Base-by-base conservation (phyloP, 257 asterid genomes). In the Solanum microdontum region DNA sequence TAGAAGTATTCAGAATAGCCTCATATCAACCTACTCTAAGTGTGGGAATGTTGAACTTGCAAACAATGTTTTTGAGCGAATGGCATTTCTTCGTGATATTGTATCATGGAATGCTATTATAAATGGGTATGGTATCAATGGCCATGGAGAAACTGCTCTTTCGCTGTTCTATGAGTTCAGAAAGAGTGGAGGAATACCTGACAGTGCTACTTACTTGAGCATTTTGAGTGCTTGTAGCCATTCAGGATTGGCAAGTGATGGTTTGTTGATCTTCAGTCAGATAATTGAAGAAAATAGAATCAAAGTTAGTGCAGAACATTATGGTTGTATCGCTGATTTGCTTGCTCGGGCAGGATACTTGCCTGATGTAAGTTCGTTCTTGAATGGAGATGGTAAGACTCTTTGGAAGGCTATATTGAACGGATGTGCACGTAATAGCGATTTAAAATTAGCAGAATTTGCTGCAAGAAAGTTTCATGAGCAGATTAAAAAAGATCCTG, bases 51-150 rank as follows among this genome's bases (percentile, higher is more conserved):
- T 68, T 26, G 88, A 76, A 85, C 83, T 48, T 19, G 90, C 90
- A 33, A 73, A 43, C 33, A 60, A 37, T 64, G 73, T 88, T 76
- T 88, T 88, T 23, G 12, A 58, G 86, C 74, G 13, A 60, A 88
- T 77, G 90, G 62, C 34, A 66, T 45, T 26, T 85, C 82, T 88
- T 51, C 34, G 88, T 32, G 48, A 88, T 85, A 64, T 24, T 74
- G 66, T 85, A 36, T 74, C 90, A 28, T 88, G 88, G 90, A 88
- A 88, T 88, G 84, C 88, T 40, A 48, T 85, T 40, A 88, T 77
- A 36, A 76, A 64, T 28, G 90, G 88, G 24, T 88, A 85, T 66
- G 90, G 90, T 34, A 85, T 88, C 83, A 88, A 88, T 43, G 90
- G 90, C 58, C 82, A 43, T 5, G 90, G 88, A 77, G 82, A 88